These are phyloP conservation scores for Drechslera avenae DNA, from an alignment of 2,329 filamentous ascomycete genomes.

Conservation along the genomic window DNA sequence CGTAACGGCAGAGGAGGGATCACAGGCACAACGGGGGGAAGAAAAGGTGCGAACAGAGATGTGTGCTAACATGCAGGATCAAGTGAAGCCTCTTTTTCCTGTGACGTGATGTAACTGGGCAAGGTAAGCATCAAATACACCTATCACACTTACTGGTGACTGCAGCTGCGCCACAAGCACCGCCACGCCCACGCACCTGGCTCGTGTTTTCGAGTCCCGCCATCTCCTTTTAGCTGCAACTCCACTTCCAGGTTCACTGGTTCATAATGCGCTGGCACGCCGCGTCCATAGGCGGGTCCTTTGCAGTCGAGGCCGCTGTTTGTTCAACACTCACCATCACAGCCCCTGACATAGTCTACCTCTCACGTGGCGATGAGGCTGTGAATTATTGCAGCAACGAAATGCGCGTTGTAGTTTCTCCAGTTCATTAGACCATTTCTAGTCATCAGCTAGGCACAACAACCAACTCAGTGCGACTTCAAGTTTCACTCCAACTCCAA, in stretches of 20 bases:
- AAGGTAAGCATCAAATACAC: too few species aligned
- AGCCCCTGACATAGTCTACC: not conserved
- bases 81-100: too few species aligned
- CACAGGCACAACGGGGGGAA: too few species aligned
- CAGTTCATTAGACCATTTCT: not conserved
- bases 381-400: slow-evolving; percentile 2
- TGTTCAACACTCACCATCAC: not conserved
- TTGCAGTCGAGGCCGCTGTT: not conserved
- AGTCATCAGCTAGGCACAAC: not conserved
- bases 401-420: not conserved
- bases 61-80: too few species aligned
- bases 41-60: too few species aligned
- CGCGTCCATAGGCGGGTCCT: not conserved
- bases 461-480: not conserved
- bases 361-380: slow-evolving; percentile 6
- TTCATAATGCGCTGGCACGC: slow-evolving; percentile 17
- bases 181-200: slow-evolving; percentile 25
- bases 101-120: too few species aligned
- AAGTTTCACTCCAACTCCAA: not conserved
- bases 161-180: slow-evolving; percentile 14
- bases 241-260: slow-evolving; percentile 13
- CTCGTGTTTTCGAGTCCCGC: slow-evolving; percentile 25
- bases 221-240: slow-evolving; percentile 25
- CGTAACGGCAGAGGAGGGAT: too few species aligned
- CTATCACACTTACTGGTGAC: too few species aligned